Conservation (phyloP, 495 filamentous ascomycete genomes). For the Talaromyces trachyspermus region DNA sequence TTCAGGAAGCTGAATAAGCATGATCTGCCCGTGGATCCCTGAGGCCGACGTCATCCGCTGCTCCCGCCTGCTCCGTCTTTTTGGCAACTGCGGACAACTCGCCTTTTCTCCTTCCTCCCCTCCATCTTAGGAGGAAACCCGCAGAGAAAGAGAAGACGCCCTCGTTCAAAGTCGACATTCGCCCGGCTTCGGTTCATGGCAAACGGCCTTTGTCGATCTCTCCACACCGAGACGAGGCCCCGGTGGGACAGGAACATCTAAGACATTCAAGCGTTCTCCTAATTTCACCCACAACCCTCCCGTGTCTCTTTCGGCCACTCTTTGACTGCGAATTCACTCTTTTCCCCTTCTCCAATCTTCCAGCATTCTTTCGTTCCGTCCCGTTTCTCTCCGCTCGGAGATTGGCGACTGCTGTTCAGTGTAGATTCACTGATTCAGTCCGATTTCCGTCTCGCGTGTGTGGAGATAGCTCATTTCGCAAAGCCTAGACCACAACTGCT, state of each 20-base stretch:
- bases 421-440: too few relatives aligned
- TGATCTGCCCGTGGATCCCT: not conserved
- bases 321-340: not conserved
- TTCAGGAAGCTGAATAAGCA: too few relatives aligned
- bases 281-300: not conserved
- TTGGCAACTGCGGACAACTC: not conserved
- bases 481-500: not conserved
- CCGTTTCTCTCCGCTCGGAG: too few relatives aligned
- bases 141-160: too few relatives aligned
- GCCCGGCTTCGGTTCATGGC: not conserved
- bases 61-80: not conserved
- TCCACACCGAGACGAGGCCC: conserved; percentile 1
- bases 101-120: too few relatives aligned
- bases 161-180: conserved; percentile 1
- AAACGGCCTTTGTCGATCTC: conserved; percentile 4
- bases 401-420: not conserved
- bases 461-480: not conserved
- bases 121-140: not conserved
- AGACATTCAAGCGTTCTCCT: not conserved
- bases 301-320: not conserved
- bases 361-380: not conserved
- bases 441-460: too few relatives aligned
- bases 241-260: conserved; percentile 3
- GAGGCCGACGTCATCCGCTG: conserved; percentile 5
- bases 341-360: not conserved